Conservation (phyloP, 176 grass and related monocot genomes). For the Tillandsia fasciculata region DNA sequence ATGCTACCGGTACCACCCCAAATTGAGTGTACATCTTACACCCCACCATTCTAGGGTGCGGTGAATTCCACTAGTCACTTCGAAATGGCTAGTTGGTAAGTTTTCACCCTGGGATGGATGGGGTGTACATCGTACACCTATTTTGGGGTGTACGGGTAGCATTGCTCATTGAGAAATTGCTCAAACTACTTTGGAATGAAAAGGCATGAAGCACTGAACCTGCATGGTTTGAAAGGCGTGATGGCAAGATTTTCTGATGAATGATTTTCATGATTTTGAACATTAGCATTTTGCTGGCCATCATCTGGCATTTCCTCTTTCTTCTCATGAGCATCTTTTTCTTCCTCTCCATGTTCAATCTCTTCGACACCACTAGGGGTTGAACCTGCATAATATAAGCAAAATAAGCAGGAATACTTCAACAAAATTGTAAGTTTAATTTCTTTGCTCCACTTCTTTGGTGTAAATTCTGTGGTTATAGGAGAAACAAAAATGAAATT, state of each 20-base stretch:
- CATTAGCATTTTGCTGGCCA: slow-evolving; percentile 47
- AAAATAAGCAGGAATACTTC: slow-evolving; percentile 23
- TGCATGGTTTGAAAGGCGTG: slow-evolving; percentile 58
- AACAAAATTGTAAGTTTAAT: background rate
- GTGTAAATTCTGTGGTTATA: no score
- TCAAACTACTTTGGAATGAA: background rate
- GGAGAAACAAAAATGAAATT: no score
- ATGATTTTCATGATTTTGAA: slow-evolving; percentile 34
- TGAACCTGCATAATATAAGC: slow-evolving; percentile 20
- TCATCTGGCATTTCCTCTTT: slow-evolving; percentile 47
- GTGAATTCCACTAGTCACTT: no score
- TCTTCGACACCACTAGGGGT: slow-evolving; percentile 40
- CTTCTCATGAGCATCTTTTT: slow-evolving; percentile 33
- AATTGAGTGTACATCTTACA: no score
- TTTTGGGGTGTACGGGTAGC: no score
- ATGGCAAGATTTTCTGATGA: slow-evolving; percentile 49
- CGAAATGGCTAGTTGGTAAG: no score
- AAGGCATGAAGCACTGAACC: slow-evolving; percentile 28
- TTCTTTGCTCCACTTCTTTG: background rate
- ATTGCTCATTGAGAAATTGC: no score
- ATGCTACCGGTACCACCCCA: no score
- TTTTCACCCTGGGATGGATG: no score
- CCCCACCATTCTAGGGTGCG: no score
- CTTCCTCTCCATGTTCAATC: slow-evolving; percentile 44
- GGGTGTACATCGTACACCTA: no score